These are phyloP conservation scores for Podaxis sp. DNA, from an alignment of 768 basidiomycete species.

Conservation along the genomic window DNA sequence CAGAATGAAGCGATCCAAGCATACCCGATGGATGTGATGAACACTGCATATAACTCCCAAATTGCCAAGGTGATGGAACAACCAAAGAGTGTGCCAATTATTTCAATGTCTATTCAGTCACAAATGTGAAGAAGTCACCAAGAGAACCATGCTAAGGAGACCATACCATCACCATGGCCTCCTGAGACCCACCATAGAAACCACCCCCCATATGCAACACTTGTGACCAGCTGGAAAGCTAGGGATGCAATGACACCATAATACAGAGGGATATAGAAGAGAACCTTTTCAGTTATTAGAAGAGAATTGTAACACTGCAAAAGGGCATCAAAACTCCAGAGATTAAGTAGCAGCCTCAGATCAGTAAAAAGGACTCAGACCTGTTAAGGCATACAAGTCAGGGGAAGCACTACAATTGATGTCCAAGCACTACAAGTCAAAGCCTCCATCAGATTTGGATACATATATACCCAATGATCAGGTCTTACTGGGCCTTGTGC, in stretches of 20 bases:
- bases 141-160: not conserved
- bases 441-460: too few species aligned
- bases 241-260: constrained; percentile 1
- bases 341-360: not conserved
- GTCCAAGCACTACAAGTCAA: too few species aligned
- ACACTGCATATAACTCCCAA: constrained; percentile 8
- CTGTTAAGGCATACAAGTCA: not conserved
- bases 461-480: too few species aligned
- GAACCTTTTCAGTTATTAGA: not conserved
- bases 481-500: too few species aligned
- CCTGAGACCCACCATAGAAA: constrained; percentile 1
- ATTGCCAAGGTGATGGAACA: constrained; percentile 4
- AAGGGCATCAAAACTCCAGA: not conserved
- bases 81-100: not conserved
- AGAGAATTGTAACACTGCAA: not conserved
- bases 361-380: not conserved
- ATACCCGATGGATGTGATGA: constrained; percentile 5
- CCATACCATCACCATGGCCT: constrained; percentile 8
- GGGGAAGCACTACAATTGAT: too few species aligned
- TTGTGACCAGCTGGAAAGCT: constrained; percentile 5
- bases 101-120: not conserved
- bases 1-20: not conserved
- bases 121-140: not conserved
- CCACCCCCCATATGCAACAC: constrained; percentile 2
- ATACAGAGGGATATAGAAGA: constrained; percentile 2